Base-by-base conservation (phyloP, 352 stramenopile species). In the Pythium sp. region DNA sequence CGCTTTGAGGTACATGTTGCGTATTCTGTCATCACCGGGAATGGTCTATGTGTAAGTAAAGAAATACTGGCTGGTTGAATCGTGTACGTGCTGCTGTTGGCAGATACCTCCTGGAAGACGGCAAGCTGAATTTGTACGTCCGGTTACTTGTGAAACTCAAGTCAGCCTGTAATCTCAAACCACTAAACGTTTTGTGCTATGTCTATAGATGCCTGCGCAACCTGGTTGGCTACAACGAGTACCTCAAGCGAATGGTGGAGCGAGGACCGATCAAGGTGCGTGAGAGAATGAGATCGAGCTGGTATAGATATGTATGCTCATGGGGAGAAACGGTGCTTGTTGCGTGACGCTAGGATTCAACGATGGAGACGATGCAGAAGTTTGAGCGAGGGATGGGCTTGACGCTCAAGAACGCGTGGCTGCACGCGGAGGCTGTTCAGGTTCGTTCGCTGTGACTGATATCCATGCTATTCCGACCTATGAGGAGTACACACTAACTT, bases 321-420 rank as follows among this genome's bases (percentile, higher is more conserved):
- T 15, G 54, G 18, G 54, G 12, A 43, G 36, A 14, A 43, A 43
- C 18, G 36, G 36, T 43, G 36, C 36, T 43, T 59, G 54, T 11
- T 59, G 54, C 6, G 7, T 59, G 28, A 11, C 14, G 5, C 8
- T 43, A 43, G 86, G 76, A 73, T 5, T 80, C 87, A 34, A 92
- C 85, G 2, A 82, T 91, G 80, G 72, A 84, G 56, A 72, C 76
- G 8, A 71, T 97, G 72, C 79, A 93, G 49, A 89, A 90, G 62
- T 97, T 97, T 60, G 91, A 97, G 67, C 90, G 85, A 47, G 88
- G 88, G 24, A 94, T 97, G 83, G 89, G 91, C 0, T 67, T 95
- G 58, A 90, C 92, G 22, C 74, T 97, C 26, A 90, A 94, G 66
- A 97, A 97, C 65, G 91, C 91, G 0, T 97, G 91, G 91, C 75